phyloP scores from a whole-genome alignment of 1,139 yeast species.

The Debaryomyces nepalensis region DNA sequence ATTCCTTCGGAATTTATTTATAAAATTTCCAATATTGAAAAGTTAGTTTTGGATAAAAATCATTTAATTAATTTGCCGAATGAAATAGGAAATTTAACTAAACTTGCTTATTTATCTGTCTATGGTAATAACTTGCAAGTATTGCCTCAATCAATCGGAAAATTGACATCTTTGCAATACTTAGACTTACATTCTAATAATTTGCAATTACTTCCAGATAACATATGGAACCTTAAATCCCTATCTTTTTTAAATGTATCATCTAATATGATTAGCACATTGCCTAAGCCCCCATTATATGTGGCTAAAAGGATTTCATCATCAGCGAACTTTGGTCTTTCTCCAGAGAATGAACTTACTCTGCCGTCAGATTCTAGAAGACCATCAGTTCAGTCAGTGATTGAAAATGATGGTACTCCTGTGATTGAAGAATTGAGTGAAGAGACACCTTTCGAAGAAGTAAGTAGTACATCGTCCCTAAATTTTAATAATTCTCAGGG shows the following conservation, averaged over 20 bases:
- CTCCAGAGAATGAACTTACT: not conserved
- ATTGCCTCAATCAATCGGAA: conserved; percentile 72
- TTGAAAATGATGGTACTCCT: conserved; percentile 6
- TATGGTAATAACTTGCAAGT: conserved; percentile 75
- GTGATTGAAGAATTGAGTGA: not conserved
- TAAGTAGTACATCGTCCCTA: conserved; percentile 15
- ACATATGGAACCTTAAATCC: conserved; percentile 66
- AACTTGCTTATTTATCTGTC: conserved; percentile 68
- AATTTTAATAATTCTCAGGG: conserved; percentile 19
- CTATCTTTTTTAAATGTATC: conserved; percentile 72
- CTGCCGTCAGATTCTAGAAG: conserved; percentile 11
- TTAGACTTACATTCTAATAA: conserved; percentile 89
- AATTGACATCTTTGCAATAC: conserved; percentile 61
- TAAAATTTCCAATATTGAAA: conserved; percentile 70
- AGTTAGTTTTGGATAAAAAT: conserved; percentile 77
- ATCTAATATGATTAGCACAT: conserved; percentile 71
- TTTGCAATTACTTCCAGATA: conserved; percentile 69
- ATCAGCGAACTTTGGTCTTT: conserved; percentile 30
- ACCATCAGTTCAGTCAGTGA: conserved; percentile 8
- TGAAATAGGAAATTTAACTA: conserved; percentile 63
- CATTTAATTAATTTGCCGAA: conserved; percentile 79
- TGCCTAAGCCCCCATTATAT: conserved; percentile 61
- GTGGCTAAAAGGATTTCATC: conserved; percentile 43
- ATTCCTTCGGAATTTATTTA: conserved; percentile 68
- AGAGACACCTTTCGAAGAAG: no score